Evolutionary conservation across 805 yeast genomes (phyloP).

Genomic region (Wickerhamiella parazyma): DNA sequence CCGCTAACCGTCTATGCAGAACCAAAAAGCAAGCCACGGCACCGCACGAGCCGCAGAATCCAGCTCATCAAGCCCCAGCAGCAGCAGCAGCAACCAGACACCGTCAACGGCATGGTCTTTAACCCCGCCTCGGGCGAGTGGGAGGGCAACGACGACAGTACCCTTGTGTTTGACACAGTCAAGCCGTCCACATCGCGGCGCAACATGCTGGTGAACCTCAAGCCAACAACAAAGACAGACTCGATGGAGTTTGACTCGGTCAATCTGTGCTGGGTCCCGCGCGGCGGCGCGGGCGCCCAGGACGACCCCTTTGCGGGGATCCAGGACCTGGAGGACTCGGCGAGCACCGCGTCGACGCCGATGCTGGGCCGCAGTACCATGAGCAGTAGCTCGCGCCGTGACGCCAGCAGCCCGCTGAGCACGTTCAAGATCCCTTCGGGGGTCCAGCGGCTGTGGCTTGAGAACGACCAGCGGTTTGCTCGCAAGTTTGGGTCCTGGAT

Average conservation of each 20-base stretch:
- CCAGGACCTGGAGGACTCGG: conserved; percentile 12
- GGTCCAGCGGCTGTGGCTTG: conserved; percentile 17
- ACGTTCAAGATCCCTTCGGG: conserved; percentile 17
- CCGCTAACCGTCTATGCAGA: conserved; percentile 20
- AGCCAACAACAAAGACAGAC: neutral
- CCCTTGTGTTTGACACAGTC: conserved; percentile 14
- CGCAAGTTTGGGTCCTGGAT: conserved; percentile 23
- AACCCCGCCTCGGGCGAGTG: conserved; percentile 19
- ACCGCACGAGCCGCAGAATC: neutral
- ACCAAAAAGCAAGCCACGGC: neutral
- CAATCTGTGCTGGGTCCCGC: conserved; percentile 19
- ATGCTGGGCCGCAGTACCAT: neutral
- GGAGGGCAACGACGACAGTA: conserved; percentile 21
- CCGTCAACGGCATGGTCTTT: conserved; percentile 20
- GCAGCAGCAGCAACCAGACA: neutral
- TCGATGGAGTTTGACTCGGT: conserved; percentile 20
- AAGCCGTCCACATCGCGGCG: conserved; percentile 2
- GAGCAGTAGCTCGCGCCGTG: conserved; percentile 15
- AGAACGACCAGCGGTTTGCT: conserved; percentile 20
- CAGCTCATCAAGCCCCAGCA: conserved; percentile 3
- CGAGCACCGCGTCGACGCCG: conserved; percentile 8
- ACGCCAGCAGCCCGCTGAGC: conserved; percentile 13
- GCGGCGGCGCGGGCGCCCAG: conserved; percentile 11
- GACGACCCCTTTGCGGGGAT: conserved; percentile 20
- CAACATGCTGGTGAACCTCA: conserved; percentile 13